Conservation (phyloP, 768 basidiomycete species). For the Lactarius hengduanensis region DNA sequence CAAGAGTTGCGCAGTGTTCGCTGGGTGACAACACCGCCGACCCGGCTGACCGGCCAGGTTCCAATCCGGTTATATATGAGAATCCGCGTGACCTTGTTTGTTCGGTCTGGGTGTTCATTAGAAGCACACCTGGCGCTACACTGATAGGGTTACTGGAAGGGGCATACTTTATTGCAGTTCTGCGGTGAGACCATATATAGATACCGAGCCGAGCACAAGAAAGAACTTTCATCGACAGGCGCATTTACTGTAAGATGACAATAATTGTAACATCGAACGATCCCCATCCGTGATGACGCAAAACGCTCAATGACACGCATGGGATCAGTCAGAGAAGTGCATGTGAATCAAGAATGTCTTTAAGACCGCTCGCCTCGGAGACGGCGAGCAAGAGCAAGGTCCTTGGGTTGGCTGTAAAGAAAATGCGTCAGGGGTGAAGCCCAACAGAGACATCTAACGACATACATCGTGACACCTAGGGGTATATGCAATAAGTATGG, state of each 20-base stretch:
- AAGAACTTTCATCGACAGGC: constrained; percentile 12
- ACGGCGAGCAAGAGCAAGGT: constrained; percentile 76
- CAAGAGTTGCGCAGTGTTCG: background rate
- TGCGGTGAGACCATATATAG: constrained; percentile 14
- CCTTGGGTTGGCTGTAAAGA: constrained; percentile 65
- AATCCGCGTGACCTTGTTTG: background rate
- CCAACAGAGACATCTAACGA: background rate
- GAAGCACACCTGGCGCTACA: too few species aligned
- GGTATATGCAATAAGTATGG: background rate
- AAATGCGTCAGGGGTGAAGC: constrained; percentile 29
- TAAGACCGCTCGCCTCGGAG: constrained; percentile 77
- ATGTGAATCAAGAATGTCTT: constrained; percentile 23
- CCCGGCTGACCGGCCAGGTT: background rate
- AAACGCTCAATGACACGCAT: constrained; percentile 7
- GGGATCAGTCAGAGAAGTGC: constrained; percentile 9
- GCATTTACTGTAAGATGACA: constrained; percentile 13
- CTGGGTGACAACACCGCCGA: background rate
- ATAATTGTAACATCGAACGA: constrained; percentile 24
- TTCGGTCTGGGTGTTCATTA: too few species aligned
- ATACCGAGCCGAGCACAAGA: constrained; percentile 12
- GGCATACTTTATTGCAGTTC: background rate
- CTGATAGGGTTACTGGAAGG: background rate
- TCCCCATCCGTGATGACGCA: constrained; percentile 18
- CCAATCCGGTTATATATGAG: background rate
- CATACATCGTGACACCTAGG: constrained; percentile 30